phyloP scores from a whole-genome alignment of 2,329 filamentous ascomycete species.

The Paraphoma chrysanthemicola region DNA sequence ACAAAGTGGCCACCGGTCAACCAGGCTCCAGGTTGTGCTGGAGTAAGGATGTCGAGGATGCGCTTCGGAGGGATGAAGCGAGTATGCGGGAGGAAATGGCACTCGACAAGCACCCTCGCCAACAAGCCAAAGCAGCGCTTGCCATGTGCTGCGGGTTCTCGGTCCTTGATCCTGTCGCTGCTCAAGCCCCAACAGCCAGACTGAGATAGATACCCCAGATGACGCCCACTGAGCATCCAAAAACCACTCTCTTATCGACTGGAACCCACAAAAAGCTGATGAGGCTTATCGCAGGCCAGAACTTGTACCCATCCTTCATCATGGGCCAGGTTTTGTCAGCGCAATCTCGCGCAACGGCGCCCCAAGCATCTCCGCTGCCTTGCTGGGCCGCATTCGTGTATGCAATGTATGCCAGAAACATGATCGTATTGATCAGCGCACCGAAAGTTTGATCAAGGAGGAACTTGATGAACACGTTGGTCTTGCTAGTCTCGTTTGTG shows the following conservation, averaged over 20 bases:
- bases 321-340: conserved; percentile 63
- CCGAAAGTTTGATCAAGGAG: conserved; percentile 73
- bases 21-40: too few relatives aligned
- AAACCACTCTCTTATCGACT: conserved; percentile 72
- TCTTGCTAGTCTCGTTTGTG: conserved; percentile 56
- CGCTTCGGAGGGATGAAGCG: background rate
- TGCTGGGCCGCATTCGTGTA: conserved; percentile 47
- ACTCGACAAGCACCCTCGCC: background rate
- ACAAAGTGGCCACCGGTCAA: too few relatives aligned
- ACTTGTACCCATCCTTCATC: conserved; percentile 68
- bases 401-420: conserved; percentile 68
- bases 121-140: background rate
- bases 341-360: conserved; percentile 38
- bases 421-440: conserved; percentile 68
- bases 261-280: conserved; percentile 75
- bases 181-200: conserved; percentile 55
- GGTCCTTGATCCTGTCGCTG: background rate
- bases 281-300: conserved; percentile 75
- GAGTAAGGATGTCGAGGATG: too few relatives aligned
- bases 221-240: conserved; percentile 75
- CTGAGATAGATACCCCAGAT: conserved; percentile 80
- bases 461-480: conserved; percentile 73
- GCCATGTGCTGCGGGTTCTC: too few relatives aligned
- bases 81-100: background rate
- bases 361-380: conserved; percentile 34